phyloP scores from a whole-genome alignment of 352 stramenopile species.

The Globisporangium solare region DNA sequence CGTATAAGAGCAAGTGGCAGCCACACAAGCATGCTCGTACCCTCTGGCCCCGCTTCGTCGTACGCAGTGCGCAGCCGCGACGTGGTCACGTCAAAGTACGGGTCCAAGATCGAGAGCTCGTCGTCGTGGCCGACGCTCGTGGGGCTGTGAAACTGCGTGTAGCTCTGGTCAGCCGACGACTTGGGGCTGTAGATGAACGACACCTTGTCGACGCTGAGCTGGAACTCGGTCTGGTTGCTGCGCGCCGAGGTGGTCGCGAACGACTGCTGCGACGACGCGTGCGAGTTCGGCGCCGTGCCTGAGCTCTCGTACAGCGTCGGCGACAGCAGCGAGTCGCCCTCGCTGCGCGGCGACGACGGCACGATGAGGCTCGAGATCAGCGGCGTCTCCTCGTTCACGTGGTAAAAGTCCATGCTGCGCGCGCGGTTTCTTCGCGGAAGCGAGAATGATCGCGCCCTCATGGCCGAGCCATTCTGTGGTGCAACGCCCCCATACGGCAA shows the following conservation, averaged over 20 bases:
- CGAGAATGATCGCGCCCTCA: no score
- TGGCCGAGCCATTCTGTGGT: no score
- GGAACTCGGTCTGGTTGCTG: conserved; percentile 46
- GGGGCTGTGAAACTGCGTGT: conserved; percentile 53
- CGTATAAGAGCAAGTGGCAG: neutral
- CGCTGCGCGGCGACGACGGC: conserved; percentile 29
- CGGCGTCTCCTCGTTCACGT: conserved; percentile 38
- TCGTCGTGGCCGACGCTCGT: conserved; percentile 41
- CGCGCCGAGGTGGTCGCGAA: conserved; percentile 9
- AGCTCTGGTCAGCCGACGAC: conserved; percentile 17
- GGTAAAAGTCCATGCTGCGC: conserved; percentile 40
- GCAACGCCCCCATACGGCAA: no score
- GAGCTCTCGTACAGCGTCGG: conserved; percentile 13
- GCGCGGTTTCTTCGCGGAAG: no score
- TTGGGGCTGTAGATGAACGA: conserved; percentile 78
- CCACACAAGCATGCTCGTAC: conserved; percentile 4
- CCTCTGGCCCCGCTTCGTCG: conserved; percentile 53
- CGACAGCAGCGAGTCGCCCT: conserved; percentile 14
- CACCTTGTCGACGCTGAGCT: conserved; percentile 78
- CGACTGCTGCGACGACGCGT: conserved; percentile 13
- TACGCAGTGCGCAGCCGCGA: conserved; percentile 67
- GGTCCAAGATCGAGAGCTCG: conserved; percentile 78
- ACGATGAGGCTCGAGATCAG: conserved; percentile 21
- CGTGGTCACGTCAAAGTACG: conserved; percentile 83
- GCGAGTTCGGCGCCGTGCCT: conserved; percentile 1